phyloP scores from a whole-genome alignment of 2,329 filamentous ascomycete genomes.

The Torrubiellomyces zombiae region DNA sequence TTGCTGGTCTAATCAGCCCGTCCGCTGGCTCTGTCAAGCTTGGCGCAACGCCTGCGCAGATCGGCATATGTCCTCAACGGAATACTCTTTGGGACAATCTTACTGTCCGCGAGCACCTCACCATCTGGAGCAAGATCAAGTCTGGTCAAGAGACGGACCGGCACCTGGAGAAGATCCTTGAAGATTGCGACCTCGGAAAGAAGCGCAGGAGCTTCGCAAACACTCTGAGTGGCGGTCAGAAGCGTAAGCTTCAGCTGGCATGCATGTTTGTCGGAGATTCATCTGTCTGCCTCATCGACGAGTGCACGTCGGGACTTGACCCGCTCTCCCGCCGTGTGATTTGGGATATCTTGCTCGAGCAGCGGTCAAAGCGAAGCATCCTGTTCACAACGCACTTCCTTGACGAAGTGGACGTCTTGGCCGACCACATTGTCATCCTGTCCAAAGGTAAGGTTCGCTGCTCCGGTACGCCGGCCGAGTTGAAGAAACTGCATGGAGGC shows the following conservation, averaged over 20 bases:
- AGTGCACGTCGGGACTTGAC: constrained; percentile 53
- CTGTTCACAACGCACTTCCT: constrained; percentile 55
- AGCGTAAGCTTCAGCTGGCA: constrained; percentile 51
- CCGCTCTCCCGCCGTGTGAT: constrained; percentile 50
- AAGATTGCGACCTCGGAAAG: constrained; percentile 39
- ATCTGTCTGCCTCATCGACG: constrained; percentile 51
- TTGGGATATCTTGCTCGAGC: constrained; percentile 51
- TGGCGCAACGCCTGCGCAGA: constrained; percentile 27
- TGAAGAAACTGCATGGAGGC: constrained; percentile 45
- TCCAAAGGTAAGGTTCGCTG: constrained; percentile 45
- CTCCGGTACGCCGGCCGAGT: constrained; percentile 44
- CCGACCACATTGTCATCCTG: constrained; percentile 50
- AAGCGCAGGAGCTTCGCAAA: constrained; percentile 38
- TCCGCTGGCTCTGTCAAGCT: constrained; percentile 43
- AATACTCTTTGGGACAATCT: constrained; percentile 53
- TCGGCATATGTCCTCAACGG: constrained; percentile 46
- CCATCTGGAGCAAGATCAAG: constrained; percentile 47
- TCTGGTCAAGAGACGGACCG: constrained; percentile 21
- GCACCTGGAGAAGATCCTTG: constrained; percentile 33
- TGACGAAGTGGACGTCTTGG: constrained; percentile 52
- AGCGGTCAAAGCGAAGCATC: constrained; percentile 44
- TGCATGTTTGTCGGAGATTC: constrained; percentile 57
- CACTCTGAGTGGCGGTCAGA: constrained; percentile 51
- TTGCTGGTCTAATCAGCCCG: constrained; percentile 45
- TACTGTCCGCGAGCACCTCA: constrained; percentile 47